Conservation (phyloP, 192 early-diverging fungal genomes). For the Dispira parvispora region DNA sequence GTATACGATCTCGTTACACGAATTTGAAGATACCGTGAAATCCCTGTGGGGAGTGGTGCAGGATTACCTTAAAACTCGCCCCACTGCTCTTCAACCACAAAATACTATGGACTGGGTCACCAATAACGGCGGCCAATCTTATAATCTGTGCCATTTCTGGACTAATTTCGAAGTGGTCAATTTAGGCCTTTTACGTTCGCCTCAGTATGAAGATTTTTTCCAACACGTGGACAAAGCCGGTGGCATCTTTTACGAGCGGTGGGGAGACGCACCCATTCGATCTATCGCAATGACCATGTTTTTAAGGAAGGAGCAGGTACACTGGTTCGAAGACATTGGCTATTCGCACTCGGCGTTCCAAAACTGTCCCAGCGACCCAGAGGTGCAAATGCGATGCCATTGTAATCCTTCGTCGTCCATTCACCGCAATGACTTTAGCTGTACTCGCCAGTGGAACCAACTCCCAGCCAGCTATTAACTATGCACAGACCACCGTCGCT, state of each 20-base stretch:
- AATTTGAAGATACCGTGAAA: constrained; percentile 18
- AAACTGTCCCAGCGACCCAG: not conserved
- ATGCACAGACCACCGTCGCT: no score
- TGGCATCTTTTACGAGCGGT: constrained; percentile 76
- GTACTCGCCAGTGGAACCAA: not conserved
- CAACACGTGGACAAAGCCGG: constrained; percentile 51
- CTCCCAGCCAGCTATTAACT: not conserved
- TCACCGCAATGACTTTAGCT: not conserved
- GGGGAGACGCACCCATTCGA: constrained; percentile 49
- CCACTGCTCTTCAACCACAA: constrained; percentile 14
- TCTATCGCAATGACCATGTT: constrained; percentile 42
- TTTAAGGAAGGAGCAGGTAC: constrained; percentile 40
- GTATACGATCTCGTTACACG: constrained; percentile 18
- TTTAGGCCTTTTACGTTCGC: constrained; percentile 49
- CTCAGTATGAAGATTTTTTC: constrained; percentile 47
- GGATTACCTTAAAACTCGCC: constrained; percentile 14
- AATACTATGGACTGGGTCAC: constrained; percentile 21
- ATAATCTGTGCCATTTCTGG: constrained; percentile 64
- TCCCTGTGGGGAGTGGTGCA: constrained; percentile 22
- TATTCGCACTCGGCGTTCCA: constrained; percentile 21
- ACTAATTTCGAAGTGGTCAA: constrained; percentile 80
- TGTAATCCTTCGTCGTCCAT: not conserved
- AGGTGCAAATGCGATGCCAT: not conserved
- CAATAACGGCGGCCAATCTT: constrained; percentile 16
- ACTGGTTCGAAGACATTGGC: constrained; percentile 57